These are phyloP conservation scores for Chytriomyces confervae DNA, from an alignment of 192 early-diverging fungal genomes.

Conservation along the genomic window DNA sequence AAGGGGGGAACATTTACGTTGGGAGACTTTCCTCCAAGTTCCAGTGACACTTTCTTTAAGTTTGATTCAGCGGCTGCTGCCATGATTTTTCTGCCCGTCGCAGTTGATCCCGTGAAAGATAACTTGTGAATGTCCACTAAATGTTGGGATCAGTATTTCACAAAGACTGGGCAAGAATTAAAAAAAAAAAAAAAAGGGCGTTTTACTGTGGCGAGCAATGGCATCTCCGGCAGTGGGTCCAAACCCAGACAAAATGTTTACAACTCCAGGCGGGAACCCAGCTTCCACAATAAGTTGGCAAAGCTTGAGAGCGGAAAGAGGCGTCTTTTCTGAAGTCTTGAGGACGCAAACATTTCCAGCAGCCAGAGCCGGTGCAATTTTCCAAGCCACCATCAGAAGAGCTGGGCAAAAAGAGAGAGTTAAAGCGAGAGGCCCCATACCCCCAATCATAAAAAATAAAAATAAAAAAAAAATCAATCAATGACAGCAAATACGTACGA, in stretches of 20 bases:
- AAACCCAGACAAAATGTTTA: conserved; percentile 63
- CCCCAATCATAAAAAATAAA: too few relatives aligned
- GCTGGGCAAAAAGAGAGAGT: neutral
- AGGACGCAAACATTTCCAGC: conserved; percentile 42
- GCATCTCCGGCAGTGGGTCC: conserved; percentile 58
- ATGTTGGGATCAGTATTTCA: neutral
- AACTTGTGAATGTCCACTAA: conserved; percentile 61
- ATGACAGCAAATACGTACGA: conserved; percentile 4
- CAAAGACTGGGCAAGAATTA: conserved; percentile 3
- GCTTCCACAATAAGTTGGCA: conserved; percentile 43
- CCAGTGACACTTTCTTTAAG: conserved; percentile 52
- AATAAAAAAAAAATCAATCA: too few relatives aligned
- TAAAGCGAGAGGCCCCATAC: too few relatives aligned
- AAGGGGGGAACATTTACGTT: neutral
- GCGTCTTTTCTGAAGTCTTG: conserved; percentile 50
- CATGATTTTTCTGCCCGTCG: conserved; percentile 37
- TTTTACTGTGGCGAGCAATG: conserved; percentile 48
- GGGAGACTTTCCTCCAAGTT: conserved; percentile 46
- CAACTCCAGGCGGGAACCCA: conserved; percentile 56
- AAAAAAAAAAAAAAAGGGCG: neutral
- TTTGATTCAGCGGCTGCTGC: conserved; percentile 60
- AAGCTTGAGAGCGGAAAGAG: conserved; percentile 41
- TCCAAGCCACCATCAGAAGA: conserved; percentile 42
- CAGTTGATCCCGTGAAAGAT: conserved; percentile 62
- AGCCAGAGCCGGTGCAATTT: conserved; percentile 46